These are phyloP conservation scores for Pyronema domesticum DNA, from an alignment of 495 filamentous ascomycete species.

Conservation along the genomic window DNA sequence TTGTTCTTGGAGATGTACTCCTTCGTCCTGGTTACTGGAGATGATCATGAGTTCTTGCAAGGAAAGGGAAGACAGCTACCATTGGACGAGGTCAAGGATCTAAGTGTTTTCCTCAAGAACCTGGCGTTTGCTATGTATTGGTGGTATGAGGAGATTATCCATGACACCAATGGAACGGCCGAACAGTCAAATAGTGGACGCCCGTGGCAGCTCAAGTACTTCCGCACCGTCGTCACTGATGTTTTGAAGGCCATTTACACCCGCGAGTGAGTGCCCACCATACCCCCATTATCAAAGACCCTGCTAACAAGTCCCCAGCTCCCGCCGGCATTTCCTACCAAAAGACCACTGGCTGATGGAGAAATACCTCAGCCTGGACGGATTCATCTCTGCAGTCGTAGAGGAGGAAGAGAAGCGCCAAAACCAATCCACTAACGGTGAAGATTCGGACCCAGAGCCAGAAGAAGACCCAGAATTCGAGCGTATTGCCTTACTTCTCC, in stretches of 20 bases:
- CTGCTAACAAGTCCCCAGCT: conserved; percentile 30
- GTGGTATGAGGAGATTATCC: conserved; percentile 50
- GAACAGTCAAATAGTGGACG: neutral
- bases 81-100: conserved; percentile 48
- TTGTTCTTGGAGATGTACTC: conserved; percentile 89
- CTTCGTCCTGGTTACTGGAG: conserved; percentile 77
- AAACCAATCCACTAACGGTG: conserved; percentile 34
- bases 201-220: conserved; percentile 59
- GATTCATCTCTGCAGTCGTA: conserved; percentile 74
- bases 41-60: conserved; percentile 71
- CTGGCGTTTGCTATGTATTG: conserved; percentile 84
- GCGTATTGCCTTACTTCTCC: conserved; percentile 18
- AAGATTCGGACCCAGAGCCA: conserved; percentile 32
- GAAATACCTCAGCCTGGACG: conserved; percentile 72
- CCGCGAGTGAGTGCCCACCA: conserved; percentile 43
- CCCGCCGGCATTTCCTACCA: conserved; percentile 65
- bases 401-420: conserved; percentile 70
- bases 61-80: conserved; percentile 32
- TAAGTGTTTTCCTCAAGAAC: conserved; percentile 78
- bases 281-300: neutral
- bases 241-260: conserved; percentile 79
- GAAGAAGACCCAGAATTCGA: conserved; percentile 26
- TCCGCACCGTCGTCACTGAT: conserved; percentile 66
- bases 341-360: conserved; percentile 89
- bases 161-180: conserved; percentile 28